Conservation (phyloP, 2,329 filamentous ascomycete species). For the Xylariaceae sp. region DNA sequence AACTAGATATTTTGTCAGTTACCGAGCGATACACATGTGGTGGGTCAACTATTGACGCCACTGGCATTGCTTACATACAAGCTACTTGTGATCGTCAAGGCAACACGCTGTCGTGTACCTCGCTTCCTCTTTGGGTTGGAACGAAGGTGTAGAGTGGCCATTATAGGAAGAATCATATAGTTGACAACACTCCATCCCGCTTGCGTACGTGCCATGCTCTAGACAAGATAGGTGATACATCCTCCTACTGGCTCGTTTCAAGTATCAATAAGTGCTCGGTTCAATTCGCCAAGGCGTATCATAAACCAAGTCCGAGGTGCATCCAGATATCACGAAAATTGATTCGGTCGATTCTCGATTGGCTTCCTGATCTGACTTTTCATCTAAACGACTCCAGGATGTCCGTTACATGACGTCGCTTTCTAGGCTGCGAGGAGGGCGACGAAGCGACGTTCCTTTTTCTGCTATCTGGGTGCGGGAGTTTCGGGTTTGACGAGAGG, state of each 20-base stretch:
- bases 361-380: too few species aligned
- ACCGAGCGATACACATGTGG: slow-evolving; percentile 21
- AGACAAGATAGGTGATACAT: too few species aligned
- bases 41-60: slow-evolving; percentile 25
- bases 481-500: neutral
- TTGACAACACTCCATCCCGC: too few species aligned
- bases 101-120: slow-evolving; percentile 31
- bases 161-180: too few species aligned
- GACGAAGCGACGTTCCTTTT: neutral
- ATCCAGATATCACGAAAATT: too few species aligned
- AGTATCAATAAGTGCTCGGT: too few species aligned
- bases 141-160: slow-evolving; percentile 14
- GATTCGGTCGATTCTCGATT: too few species aligned
- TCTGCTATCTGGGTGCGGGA: neutral
- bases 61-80: slow-evolving; percentile 32
- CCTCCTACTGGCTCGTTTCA: too few species aligned
- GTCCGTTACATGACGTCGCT: neutral
- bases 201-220: too few species aligned
- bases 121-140: slow-evolving; percentile 33
- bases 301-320: too few species aligned
- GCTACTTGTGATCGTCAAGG: slow-evolving; percentile 29
- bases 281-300: too few species aligned
- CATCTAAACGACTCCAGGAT: slow-evolving; percentile 7
- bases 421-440: slow-evolving; percentile 2
- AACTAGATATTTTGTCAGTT: slow-evolving; percentile 28